These are phyloP conservation scores for Leccinum subspadiceum DNA, from an alignment of 1,284 basidiomycete species.

Conservation along the genomic window DNA sequence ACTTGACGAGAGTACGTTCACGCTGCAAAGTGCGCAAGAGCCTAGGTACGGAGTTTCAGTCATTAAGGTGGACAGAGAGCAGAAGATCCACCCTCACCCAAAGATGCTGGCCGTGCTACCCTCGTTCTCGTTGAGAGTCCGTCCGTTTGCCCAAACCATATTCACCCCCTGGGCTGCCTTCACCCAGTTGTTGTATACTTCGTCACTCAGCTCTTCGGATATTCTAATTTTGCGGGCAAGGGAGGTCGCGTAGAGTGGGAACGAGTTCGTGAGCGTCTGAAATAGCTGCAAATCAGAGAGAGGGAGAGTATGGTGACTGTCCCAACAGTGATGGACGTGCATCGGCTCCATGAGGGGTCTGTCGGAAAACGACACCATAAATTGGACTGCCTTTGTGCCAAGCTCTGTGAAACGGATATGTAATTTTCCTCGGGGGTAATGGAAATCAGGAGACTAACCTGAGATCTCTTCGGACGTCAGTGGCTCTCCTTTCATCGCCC, in stretches of 20 bases:
- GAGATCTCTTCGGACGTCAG: slow-evolving; percentile 64
- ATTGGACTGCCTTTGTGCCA: slow-evolving; percentile 69
- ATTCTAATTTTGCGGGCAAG: slow-evolving; percentile 66
- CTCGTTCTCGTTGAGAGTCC: slow-evolving; percentile 58
- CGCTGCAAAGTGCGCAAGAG: slow-evolving; percentile 70
- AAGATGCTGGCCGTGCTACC: slow-evolving; percentile 57
- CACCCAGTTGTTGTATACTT: slow-evolving; percentile 56
- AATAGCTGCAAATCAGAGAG: slow-evolving; percentile 57
- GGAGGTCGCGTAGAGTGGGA: slow-evolving; percentile 79
- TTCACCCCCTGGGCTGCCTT: slow-evolving; percentile 54
- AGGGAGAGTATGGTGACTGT: slow-evolving; percentile 7
- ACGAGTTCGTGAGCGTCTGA: slow-evolving; percentile 77
- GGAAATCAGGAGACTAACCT: slow-evolving; percentile 36
- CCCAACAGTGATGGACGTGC: slow-evolving; percentile 23
- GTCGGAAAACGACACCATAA: slow-evolving; percentile 57
- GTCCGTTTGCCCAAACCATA: slow-evolving; percentile 80
- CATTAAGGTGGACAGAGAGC: neutral
- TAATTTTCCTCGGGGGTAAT: neutral
- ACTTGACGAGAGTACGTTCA: slow-evolving; percentile 67
- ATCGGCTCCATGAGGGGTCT: slow-evolving; percentile 5
- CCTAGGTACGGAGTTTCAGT: slow-evolving; percentile 33
- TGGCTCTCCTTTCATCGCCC: slow-evolving; percentile 40
- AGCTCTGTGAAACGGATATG: slow-evolving; percentile 46
- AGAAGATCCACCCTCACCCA: slow-evolving; percentile 37
- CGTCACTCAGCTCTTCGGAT: slow-evolving; percentile 51